Conservation (phyloP, 2,329 filamentous ascomycete genomes). For the Lecanosticta acicola region DNA sequence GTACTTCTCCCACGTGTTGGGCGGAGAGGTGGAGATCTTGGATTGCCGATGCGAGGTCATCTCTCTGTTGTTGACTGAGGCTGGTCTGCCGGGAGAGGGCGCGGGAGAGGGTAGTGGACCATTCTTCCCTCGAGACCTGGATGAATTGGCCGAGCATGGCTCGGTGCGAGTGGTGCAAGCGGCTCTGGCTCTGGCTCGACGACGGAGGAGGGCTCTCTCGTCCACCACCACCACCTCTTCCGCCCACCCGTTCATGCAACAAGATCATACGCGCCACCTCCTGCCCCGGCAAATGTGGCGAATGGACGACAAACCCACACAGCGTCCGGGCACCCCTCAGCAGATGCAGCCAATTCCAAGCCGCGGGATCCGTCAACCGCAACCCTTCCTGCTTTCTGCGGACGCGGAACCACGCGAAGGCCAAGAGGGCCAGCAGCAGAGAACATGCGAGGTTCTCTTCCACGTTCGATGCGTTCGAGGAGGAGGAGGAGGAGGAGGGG, state of each 20-base stretch:
- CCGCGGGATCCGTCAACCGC: neutral
- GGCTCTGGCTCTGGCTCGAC: neutral
- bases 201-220: neutral
- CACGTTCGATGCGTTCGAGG: no score
- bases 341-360: neutral
- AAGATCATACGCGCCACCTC: neutral
- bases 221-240: no score
- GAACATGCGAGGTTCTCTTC: neutral
- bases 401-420: neutral
- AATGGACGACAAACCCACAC: neutral
- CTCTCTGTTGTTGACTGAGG: neutral
- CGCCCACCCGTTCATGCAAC: no score
- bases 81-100: neutral
- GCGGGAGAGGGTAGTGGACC: neutral
- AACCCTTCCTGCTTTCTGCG: neutral
- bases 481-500: no score
- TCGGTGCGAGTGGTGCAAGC: neutral
- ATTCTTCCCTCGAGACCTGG: neutral
- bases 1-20: neutral
- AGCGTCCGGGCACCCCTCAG: neutral
- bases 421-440: neutral
- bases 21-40: neutral
- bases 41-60: neutral
- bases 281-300: neutral
- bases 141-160: neutral